Percentiles rank a stretch among this genome's conserved stretches.
Conservation (phyloP, 768 basidiomycete species). For the Xerocomus spinulosus region DNA sequence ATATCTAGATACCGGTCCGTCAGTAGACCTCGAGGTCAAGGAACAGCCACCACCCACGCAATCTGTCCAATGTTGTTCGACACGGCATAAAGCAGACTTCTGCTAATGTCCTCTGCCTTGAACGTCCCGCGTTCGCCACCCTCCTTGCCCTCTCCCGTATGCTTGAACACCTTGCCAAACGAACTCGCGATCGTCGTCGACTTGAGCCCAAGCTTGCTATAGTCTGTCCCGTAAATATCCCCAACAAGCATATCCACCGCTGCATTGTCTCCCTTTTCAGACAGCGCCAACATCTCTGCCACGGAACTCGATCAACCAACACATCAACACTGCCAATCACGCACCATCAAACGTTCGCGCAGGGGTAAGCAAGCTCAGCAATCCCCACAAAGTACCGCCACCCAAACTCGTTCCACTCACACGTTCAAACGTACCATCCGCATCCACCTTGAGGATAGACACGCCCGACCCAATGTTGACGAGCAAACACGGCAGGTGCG, state of each 20-base stretch:
- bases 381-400: conserved; percentile 95
- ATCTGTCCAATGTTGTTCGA: conserved; percentile 99
- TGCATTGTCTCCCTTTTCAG: conserved; percentile 91
- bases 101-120: conserved; percentile 89
- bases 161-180: conserved; percentile 97
- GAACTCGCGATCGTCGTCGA: conserved; percentile 97
- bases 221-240: conserved; percentile 99
- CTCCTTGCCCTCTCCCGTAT: conserved; percentile 47
- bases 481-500: conserved; percentile 91
- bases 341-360: conserved; percentile 93
- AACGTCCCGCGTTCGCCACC: conserved; percentile 62
- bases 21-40: conserved; percentile 6
- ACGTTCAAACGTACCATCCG: conserved; percentile 92
- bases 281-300: conserved; percentile 92
- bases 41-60: conserved; percentile 64
- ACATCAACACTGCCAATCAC: conserved; percentile 36
- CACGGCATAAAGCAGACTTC: conserved; percentile 90
- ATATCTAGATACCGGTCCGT: conserved; percentile 40
- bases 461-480: conserved; percentile 99
- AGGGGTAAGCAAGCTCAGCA: conserved; percentile 91
- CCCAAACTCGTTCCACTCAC: conserved; percentile 96
- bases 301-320: conserved; percentile 2
- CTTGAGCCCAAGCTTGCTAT: conserved; percentile 90
- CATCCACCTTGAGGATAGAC: conserved; percentile 95
- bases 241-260: conserved; percentile 98